These are phyloP conservation scores for Pseudotulostoma volvatum DNA, from an alignment of 495 filamentous ascomycete species.

Conservation along the genomic window DNA sequence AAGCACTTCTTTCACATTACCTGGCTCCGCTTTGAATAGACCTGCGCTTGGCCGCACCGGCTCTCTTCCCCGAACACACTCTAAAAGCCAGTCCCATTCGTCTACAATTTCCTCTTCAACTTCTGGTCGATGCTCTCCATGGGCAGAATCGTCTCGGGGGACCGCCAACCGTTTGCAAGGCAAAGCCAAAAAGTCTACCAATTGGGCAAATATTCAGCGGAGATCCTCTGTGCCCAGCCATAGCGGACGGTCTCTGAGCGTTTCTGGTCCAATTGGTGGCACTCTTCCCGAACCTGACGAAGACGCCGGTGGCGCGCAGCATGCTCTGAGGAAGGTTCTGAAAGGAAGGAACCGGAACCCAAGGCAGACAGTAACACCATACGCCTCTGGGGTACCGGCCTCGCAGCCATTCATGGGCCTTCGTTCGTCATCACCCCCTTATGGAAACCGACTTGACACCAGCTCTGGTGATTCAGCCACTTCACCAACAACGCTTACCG, in stretches of 20 bases:
- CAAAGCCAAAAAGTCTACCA: constrained; percentile 3
- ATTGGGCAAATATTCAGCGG: constrained; percentile 23
- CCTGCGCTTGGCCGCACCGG: constrained; percentile 35
- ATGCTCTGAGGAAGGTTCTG: constrained; percentile 57
- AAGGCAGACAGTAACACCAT: constrained; percentile 16
- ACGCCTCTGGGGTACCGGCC: constrained; percentile 16
- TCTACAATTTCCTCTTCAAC: constrained; percentile 28
- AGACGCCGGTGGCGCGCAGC: constrained; percentile 36
- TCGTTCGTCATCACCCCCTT: constrained; percentile 29
- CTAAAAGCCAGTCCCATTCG: constrained; percentile 35
- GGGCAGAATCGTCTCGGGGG: constrained; percentile 21
- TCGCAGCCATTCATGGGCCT: constrained; percentile 24
- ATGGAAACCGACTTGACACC: constrained; percentile 24
- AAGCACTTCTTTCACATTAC: constrained; percentile 44
- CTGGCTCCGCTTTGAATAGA: constrained; percentile 27
- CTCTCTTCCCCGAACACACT: constrained; percentile 34
- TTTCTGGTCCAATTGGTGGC: constrained; percentile 33
- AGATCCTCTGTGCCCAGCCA: constrained; percentile 19
- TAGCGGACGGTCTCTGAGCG: constrained; percentile 21
- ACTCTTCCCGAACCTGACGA: constrained; percentile 35
- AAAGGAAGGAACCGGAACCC: constrained; percentile 42
- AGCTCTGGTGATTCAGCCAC: constrained; percentile 24
- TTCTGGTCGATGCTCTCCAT: constrained; percentile 28
- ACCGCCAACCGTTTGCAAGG: constrained; percentile 8
- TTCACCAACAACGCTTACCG: constrained; percentile 54